Evolutionary conservation across 768 basidiomycete genomes (phyloP).

Genomic region (Asterophora parasitica): DNA sequence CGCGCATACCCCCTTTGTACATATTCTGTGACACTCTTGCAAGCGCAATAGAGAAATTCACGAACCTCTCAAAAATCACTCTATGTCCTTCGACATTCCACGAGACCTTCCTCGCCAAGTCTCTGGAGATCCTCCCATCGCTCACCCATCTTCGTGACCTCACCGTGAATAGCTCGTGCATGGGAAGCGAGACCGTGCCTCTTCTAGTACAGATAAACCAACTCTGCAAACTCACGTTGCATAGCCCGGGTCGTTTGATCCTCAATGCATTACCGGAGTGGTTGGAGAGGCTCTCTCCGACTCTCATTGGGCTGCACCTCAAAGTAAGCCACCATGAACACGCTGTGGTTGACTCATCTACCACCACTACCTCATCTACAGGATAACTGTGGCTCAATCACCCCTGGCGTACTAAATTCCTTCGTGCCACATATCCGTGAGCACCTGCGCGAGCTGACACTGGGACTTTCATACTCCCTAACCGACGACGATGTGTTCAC

Average conservation of each 20-base stretch:
- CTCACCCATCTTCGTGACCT: constrained; percentile 23
- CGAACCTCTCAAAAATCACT: constrained; percentile 27
- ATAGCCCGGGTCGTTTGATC: constrained; percentile 35
- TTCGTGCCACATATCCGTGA: constrained; percentile 34
- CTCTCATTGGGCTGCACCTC: constrained; percentile 36
- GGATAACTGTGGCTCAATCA: constrained; percentile 61
- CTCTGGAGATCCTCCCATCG: constrained; percentile 20
- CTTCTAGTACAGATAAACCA: constrained; percentile 24
- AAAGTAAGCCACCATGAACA: constrained; percentile 26
- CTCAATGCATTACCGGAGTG: constrained; percentile 41
- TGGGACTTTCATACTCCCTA: constrained; percentile 59
- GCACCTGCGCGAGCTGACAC: constrained; percentile 32
- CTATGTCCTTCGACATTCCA: constrained; percentile 31
- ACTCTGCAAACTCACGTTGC: constrained; percentile 27
- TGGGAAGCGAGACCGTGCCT: constrained; percentile 25
- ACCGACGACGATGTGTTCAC: constrained; percentile 47
- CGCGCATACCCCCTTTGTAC: constrained; percentile 27
- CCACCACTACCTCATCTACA: constrained; percentile 17
- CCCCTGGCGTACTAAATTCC: constrained; percentile 50
- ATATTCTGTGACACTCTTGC: constrained; percentile 23
- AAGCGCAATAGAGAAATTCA: constrained; percentile 25
- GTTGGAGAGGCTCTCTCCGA: constrained; percentile 31
- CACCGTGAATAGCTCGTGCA: constrained; percentile 33
- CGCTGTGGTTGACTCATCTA: background rate
- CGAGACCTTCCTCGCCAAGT: constrained; percentile 27